These are phyloP conservation scores for Fomitopsis schrenkii DNA, from an alignment of 1,284 basidiomycete species.

Conservation along the genomic window DNA sequence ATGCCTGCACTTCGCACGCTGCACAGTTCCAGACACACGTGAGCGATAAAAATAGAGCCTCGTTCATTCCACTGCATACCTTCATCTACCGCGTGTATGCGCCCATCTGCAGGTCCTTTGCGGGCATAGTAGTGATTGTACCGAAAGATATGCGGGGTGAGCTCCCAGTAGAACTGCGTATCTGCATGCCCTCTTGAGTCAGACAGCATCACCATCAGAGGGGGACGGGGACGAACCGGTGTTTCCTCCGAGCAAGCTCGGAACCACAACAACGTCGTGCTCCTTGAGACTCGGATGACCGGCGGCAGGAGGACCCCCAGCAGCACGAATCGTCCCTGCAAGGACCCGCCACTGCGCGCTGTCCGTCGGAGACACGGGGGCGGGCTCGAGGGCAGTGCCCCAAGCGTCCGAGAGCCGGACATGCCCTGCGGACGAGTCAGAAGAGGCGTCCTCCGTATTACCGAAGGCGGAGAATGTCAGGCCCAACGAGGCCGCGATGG, in stretches of 20 bases:
- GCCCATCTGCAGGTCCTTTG: not conserved
- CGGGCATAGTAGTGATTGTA: conserved; percentile 30
- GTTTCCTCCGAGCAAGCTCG: conserved; percentile 22
- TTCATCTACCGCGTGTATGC: conserved; percentile 7
- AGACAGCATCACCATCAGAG: not conserved
- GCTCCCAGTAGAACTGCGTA: conserved; percentile 41
- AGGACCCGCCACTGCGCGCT: conserved; percentile 43
- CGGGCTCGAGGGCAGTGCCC: conserved; percentile 45
- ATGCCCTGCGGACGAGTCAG: conserved; percentile 21
- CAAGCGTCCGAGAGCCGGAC: conserved; percentile 37
- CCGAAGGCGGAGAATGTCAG: conserved; percentile 49
- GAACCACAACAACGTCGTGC: not conserved
- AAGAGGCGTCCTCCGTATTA: conserved; percentile 10
- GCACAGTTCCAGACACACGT: no score
- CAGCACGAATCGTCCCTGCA: conserved; percentile 44
- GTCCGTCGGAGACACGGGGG: conserved; percentile 48
- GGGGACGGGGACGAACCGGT: conserved; percentile 23
- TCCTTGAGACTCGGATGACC: not conserved
- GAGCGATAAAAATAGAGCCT: no score
- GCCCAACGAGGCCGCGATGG: conserved; percentile 42
- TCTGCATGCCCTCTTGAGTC: conserved; percentile 22
- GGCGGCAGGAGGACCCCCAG: conserved; percentile 12
- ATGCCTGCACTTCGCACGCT: conserved; percentile 22
- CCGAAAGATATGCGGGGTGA: conserved; percentile 41
- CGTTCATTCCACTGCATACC: not conserved